Percentiles rank a stretch among this genome's conserved stretches.
phyloP scores from a whole-genome alignment of 225 moss, liverwort and hornwort genomes.

The Bryoerythrophyllum caledonicum region DNA sequence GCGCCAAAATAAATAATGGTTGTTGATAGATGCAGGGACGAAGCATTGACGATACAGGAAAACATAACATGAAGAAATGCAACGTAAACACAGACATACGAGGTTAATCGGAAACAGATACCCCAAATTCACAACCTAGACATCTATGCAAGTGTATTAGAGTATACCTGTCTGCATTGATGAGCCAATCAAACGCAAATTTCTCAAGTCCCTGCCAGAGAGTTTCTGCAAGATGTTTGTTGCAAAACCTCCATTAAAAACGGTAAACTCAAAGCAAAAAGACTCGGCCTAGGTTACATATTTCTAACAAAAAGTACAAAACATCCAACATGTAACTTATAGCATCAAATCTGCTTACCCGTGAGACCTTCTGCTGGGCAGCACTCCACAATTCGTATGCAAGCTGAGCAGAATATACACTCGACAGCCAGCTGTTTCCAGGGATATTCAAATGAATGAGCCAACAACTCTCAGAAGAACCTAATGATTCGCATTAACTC shows the following conservation, averaged over 20 bases:
- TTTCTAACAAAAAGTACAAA: slow-evolving; percentile 3
- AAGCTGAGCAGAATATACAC: slow-evolving; percentile 98
- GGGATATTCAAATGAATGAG: slow-evolving; percentile 20
- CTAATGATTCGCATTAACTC: neutral
- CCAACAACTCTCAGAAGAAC: neutral
- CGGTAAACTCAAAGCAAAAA: slow-evolving; percentile 16
- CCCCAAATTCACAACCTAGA: slow-evolving; percentile 13
- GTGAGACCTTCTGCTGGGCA: slow-evolving; percentile 96
- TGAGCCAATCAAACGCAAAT: slow-evolving; percentile 97
- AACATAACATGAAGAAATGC: neutral
- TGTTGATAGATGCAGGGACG: slow-evolving; percentile 1
- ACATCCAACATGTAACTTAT: neutral
- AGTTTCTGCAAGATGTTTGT: slow-evolving; percentile 58
- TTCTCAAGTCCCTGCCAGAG: slow-evolving; percentile 90
- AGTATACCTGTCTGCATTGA: slow-evolving; percentile 91
- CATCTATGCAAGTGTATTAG: slow-evolving; percentile 4
- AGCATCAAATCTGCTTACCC: slow-evolving; percentile 44
- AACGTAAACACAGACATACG: neutral
- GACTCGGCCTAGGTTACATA: neutral
- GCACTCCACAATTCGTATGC: slow-evolving; percentile 97
- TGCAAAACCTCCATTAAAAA: slow-evolving; percentile 16
- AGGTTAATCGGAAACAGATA: slow-evolving; percentile 9
- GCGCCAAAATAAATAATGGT: slow-evolving; percentile 1
- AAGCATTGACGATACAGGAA: neutral
- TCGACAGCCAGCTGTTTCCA: slow-evolving; percentile 95